Base-by-base conservation (phyloP, 306 rosid genomes). In the Ochetophila trinervis region DNA sequence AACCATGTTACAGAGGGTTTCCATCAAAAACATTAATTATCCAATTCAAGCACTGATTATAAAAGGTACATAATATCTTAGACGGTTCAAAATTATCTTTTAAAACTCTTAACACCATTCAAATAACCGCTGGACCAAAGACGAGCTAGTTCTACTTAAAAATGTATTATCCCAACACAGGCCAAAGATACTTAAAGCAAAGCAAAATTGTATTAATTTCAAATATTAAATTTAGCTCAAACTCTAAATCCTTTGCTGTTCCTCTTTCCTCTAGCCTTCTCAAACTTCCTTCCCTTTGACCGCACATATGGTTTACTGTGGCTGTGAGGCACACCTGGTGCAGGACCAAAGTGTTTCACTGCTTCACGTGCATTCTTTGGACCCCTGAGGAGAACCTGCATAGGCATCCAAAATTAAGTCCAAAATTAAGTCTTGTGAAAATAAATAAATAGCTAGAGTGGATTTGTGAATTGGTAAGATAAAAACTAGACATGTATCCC, bases 301-400 rank as follows among this genome's bases (percentile, higher is more conserved):
- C 82, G 73, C 48, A 87, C 95, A 51, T 87, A 89, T 14, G 94
- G 96, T 65, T 89, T 89, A 51, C 80, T 44, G 78, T 89, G 89
- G 77, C 94, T 87, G 79, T 89, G 95, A 1, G 96, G 94, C 27
- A 89, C 96, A 77, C 96, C 96, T 18, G 95, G 95, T 17, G 96
- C 96, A 4, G 85, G 91, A 66, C 95, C 96, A 27, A 90, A 90
- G 62, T 87, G 96, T 64, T 90, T 90, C 62, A 90, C 96, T 0
- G 91, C 96, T 72, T 90, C 96, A 21, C 95, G 74, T 3, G 86
- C 69, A 57, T 87, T 90, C 89, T 85, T 90, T 6, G 88, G 80
- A 69, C 96, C 96, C 70, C 96, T 71, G 11, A 87, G 84, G 32
- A 90, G 95, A 60, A 85, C 84, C 96, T 89, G 70, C 19, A 71